Conservation (phyloP, 2,329 filamentous ascomycete genomes). For the Colletotrichum filicis region DNA sequence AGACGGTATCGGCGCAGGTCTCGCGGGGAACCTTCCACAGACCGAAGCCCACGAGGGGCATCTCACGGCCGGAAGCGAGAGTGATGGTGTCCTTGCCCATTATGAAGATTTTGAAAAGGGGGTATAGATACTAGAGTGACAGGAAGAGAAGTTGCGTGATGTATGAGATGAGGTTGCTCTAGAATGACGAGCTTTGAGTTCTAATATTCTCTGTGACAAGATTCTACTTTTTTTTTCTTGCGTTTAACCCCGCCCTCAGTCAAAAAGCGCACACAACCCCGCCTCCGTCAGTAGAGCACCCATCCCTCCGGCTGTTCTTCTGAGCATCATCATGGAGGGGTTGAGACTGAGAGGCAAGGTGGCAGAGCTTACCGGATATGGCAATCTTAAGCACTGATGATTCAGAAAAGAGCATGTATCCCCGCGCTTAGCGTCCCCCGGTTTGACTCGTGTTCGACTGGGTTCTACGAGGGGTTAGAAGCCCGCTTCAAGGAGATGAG, state of each 20-base stretch:
- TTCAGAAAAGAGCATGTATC: slow-evolving; percentile 18
- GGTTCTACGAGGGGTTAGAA: slow-evolving; percentile 5
- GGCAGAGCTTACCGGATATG: not conserved
- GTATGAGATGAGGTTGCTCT: not conserved
- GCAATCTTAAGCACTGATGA: not conserved
- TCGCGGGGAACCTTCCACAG: slow-evolving; percentile 74
- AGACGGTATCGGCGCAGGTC: slow-evolving; percentile 65
- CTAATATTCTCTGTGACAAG: not conserved
- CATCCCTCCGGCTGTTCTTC: not conserved
- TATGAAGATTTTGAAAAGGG: not conserved
- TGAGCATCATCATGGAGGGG: slow-evolving; percentile 17
- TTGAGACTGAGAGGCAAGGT: not conserved
- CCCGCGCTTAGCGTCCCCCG: slow-evolving; percentile 23
- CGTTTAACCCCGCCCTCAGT: not conserved
- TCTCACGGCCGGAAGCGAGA: slow-evolving; percentile 58
- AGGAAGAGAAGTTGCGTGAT: not conserved
- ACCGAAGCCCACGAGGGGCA: slow-evolving; percentile 72
- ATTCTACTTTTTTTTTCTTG: not conserved
- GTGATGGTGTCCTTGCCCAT: slow-evolving; percentile 51
- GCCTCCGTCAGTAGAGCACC: not conserved
- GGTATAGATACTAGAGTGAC: not conserved
- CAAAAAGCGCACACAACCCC: not conserved
- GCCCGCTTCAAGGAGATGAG: slow-evolving; percentile 6
- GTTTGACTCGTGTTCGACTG: slow-evolving; percentile 26
- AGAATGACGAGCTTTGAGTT: not conserved